Evolutionary conservation across 306 rosid species (phyloP).

Genomic region (Lagenaria siceraria): DNA sequence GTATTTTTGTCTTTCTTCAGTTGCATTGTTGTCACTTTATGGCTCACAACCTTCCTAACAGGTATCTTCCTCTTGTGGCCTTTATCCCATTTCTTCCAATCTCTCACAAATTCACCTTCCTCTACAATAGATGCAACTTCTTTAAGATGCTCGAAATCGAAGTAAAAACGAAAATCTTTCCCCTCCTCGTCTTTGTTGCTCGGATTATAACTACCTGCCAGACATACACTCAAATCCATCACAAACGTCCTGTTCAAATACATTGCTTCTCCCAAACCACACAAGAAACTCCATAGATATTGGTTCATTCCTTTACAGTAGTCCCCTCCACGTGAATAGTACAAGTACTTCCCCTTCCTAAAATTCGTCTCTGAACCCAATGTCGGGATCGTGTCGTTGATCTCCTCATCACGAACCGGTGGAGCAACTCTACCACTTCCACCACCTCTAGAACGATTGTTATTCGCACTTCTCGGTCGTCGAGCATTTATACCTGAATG

Average conservation of each 20-base stretch:
- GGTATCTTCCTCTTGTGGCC: slow-evolving; percentile 58
- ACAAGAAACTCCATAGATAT: slow-evolving; percentile 88
- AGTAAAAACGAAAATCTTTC: slow-evolving; percentile 87
- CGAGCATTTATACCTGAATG: slow-evolving; percentile 88
- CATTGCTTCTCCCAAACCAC: slow-evolving; percentile 96
- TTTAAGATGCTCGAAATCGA: slow-evolving; percentile 96
- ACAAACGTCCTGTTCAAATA: slow-evolving; percentile 87
- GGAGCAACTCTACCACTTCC: slow-evolving; percentile 6
- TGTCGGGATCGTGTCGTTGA: slow-evolving; percentile 78
- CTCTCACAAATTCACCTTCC: slow-evolving; percentile 71
- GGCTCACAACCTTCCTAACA: slow-evolving; percentile 53
- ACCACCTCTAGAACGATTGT: slow-evolving; percentile 8
- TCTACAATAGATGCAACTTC: slow-evolving; percentile 74
- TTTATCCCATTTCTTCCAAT: slow-evolving; percentile 85
- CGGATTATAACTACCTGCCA: slow-evolving; percentile 56
- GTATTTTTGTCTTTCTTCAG: slow-evolving; percentile 70
- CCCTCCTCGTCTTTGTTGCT: slow-evolving; percentile 75
- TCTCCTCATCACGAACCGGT: slow-evolving; percentile 52
- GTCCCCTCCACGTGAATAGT: slow-evolving; percentile 92
- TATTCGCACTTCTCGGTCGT: slow-evolving; percentile 11
- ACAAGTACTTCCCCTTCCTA: slow-evolving; percentile 82
- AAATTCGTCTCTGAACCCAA: slow-evolving; percentile 67
- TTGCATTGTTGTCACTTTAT: slow-evolving; percentile 69
- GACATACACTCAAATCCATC: slow-evolving; percentile 83
- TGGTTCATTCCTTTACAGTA: slow-evolving; percentile 98